These are phyloP conservation scores for Aspergillus affinis DNA, from an alignment of 495 filamentous ascomycete genomes.

Conservation along the genomic window DNA sequence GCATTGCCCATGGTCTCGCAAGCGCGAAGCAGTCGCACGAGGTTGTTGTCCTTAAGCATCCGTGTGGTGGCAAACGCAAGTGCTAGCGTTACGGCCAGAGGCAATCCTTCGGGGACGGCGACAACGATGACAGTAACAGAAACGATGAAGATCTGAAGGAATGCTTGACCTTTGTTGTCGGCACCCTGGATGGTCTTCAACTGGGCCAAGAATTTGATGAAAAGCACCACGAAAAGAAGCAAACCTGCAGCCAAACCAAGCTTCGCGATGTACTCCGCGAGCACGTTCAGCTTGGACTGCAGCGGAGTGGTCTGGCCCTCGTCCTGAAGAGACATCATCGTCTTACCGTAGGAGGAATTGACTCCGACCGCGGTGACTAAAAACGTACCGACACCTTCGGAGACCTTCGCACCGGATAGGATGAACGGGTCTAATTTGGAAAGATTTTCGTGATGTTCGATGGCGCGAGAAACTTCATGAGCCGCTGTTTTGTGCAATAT, in stretches of 20 bases:
- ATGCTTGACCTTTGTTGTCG: slow-evolving; percentile 78
- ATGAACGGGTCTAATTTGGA: slow-evolving; percentile 93
- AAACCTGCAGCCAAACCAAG: slow-evolving; percentile 81
- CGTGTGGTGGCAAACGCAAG: slow-evolving; percentile 91
- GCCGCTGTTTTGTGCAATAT: slow-evolving; percentile 68
- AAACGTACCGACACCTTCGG: slow-evolving; percentile 86
- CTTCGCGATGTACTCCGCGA: slow-evolving; percentile 94
- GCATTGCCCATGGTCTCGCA: slow-evolving; percentile 99
- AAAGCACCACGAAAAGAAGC: slow-evolving; percentile 84
- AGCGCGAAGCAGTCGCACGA: slow-evolving; percentile 85
- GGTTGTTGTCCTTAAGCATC: slow-evolving; percentile 94
- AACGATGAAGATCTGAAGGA: slow-evolving; percentile 91
- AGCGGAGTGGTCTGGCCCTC: slow-evolving; percentile 92
- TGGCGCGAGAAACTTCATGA: slow-evolving; percentile 77
- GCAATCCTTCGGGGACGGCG: slow-evolving; percentile 90
- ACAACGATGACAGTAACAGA: slow-evolving; percentile 95
- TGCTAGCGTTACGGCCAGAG: slow-evolving; percentile 88
- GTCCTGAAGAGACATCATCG: slow-evolving; percentile 89
- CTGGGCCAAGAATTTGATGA: slow-evolving; percentile 81
- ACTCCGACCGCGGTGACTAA: slow-evolving; percentile 84
- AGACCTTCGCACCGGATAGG: slow-evolving; percentile 86
- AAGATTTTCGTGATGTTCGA: slow-evolving; percentile 71
- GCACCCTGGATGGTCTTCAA: slow-evolving; percentile 57
- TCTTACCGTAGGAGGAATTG: slow-evolving; percentile 88
- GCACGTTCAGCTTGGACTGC: slow-evolving; percentile 85